phyloP scores from a whole-genome alignment of 1,284 basidiomycete species.

The Naganishia cerealis region DNA sequence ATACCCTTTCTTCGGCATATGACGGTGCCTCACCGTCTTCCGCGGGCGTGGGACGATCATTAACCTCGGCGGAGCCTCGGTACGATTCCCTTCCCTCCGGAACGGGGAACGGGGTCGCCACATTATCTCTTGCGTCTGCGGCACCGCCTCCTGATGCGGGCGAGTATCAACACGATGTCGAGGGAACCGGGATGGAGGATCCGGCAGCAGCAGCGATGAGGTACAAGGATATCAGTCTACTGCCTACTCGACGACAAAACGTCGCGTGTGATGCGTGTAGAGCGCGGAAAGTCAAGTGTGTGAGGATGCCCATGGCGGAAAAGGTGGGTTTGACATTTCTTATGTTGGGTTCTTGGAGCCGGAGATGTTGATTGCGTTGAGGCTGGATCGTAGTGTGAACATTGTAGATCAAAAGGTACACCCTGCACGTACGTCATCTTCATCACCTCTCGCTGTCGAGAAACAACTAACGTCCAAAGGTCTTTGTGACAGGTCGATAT shows the following conservation, averaged over 20 bases:
- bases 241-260: slow-evolving; percentile 30
- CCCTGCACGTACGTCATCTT: slow-evolving; percentile 32
- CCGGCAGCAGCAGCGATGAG: background rate
- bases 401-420: slow-evolving; percentile 33
- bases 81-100: background rate
- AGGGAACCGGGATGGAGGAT: background rate
- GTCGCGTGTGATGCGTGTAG: slow-evolving; percentile 35
- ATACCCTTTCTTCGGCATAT: background rate
- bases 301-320: slow-evolving; percentile 29
- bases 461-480: background rate
- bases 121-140: background rate
- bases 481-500: slow-evolving; percentile 28
- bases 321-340: slow-evolving; percentile 10
- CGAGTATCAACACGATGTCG: background rate
- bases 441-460: background rate
- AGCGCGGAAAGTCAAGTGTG: slow-evolving; percentile 34
- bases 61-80: background rate
- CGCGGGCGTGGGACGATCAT: background rate
- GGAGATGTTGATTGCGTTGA: background rate
- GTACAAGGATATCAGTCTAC: slow-evolving; percentile 14
- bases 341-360: background rate
- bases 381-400: slow-evolving; percentile 25
- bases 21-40: background rate
- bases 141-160: background rate
- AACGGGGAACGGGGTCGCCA: background rate